Base-by-base conservation (phyloP, 192 early-diverging fungal species). In the Hyaloraphidium curvatum region DNA sequence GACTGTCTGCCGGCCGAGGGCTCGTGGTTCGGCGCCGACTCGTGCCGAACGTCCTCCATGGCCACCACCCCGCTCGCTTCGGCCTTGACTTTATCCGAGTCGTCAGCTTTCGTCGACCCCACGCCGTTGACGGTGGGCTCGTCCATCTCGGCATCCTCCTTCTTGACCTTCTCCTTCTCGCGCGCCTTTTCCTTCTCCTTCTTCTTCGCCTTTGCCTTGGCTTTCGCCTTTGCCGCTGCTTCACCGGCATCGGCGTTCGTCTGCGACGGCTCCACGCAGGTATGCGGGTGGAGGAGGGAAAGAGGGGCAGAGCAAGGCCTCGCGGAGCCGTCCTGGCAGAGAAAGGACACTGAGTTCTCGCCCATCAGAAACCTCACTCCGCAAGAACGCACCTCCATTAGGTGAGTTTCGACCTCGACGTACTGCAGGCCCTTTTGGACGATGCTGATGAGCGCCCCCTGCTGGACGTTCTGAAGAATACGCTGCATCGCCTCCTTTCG, bases 361-460 rank as follows among this genome's bases (percentile, higher is more conserved):
- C 11, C 43, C 2, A 2, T 23, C 7, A 22, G 16, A 23, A 16
- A 7, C 40, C 19, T 55, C 26, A 25, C 16, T 56, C 55, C 16
- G 43, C 55, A 27, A 56, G 5, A 54, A 37, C 40, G 3, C 58
- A 78, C 82, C 61, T 84, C 79, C 51, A 82, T 83, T 35, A 84
- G 62, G 59, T 96, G 92, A 1, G 77, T 70, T 62, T 97, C 90
- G 41, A 93, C 74, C 55, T 93, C 87, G 63, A 79, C 74, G 60
- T 91, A 92, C 59, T 82, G 82, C 29, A 97, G 68, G 0, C 86
- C 92, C 61, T 93, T 93, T 58, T 93, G 90, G 53, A 97, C 67
- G 16, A 89, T 70, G 61, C 67, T 76, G 29, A 97, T 80, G 29
- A 97, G 72, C 1, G 78, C 73, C 11, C 92, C 92, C 22, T 84